Conservation (phyloP, 441 rosid genomes). For the Adansonia madagascariensis region DNA sequence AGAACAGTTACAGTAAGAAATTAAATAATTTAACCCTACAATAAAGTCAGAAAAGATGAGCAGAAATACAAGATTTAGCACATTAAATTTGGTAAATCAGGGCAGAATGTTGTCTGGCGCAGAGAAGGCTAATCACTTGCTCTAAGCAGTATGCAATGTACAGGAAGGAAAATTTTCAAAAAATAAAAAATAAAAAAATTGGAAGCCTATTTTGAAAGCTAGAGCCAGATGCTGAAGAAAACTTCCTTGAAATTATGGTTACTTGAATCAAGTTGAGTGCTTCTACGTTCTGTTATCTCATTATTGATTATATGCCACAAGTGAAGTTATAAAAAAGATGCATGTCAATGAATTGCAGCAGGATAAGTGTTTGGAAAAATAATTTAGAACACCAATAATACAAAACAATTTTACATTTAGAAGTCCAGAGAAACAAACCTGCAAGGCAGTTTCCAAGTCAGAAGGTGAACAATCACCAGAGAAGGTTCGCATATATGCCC, state of each 20-base stretch:
- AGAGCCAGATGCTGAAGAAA: background rate
- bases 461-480: conserved; percentile 93
- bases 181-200: background rate
- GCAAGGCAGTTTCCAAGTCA: conserved; percentile 94
- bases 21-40: background rate
- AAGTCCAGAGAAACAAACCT: conserved; percentile 55
- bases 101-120: background rate
- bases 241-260: conserved; percentile 1
- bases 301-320: background rate
- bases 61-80: background rate
- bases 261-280: background rate
- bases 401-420: background rate
- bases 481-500: conserved; percentile 90
- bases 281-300: background rate
- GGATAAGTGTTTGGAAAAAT: conserved; percentile 1
- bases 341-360: background rate
- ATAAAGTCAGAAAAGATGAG: conserved; percentile 7
- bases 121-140: background rate
- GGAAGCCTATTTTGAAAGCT: background rate
- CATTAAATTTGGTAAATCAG: background rate
- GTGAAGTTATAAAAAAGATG: background rate
- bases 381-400: background rate
- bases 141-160: background rate
- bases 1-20: conserved; percentile 1
- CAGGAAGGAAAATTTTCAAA: background rate